Percentiles rank a stretch among this genome's conserved stretches.
Conservation (phyloP, 2,329 filamentous ascomycete species). For the Parastagonospora nodorum region DNA sequence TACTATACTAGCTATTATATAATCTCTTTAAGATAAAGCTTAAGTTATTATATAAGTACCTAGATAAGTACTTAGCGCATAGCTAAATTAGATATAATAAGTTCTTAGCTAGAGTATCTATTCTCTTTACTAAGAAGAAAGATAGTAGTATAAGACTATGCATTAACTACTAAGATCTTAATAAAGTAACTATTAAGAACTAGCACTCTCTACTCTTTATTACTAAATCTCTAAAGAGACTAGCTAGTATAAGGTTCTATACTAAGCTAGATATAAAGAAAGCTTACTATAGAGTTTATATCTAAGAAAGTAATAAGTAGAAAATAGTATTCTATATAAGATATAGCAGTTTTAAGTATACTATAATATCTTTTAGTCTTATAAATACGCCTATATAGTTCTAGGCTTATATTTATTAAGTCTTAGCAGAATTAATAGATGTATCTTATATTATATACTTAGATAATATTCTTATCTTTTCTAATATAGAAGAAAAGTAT, state of each 20-base stretch:
- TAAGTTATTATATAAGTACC: neutral
- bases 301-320: neutral
- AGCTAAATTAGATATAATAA: neutral
- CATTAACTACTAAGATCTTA: neutral
- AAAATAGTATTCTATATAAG: neutral
- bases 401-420: slow-evolving; percentile 1
- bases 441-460: too few relatives aligned
- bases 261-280: neutral
- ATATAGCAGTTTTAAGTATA: neutral
- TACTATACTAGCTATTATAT: neutral
- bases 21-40: neutral
- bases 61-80: neutral
- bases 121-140: neutral
- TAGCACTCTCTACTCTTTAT: neutral
- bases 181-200: neutral
- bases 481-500: too few relatives aligned
- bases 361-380: neutral
- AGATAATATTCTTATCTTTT: too few relatives aligned
- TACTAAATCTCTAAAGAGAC: neutral
- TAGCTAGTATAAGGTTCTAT: neutral
- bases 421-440: too few relatives aligned
- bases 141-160: neutral
- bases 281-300: neutral
- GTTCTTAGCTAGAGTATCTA: neutral
- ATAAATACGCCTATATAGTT: neutral